A percentile compares a stretch with the other conserved stretches of the same genome.
phyloP scores from a whole-genome alignment of 192 early-diverging fungal genomes.

The Chytriomyces sp. region DNA sequence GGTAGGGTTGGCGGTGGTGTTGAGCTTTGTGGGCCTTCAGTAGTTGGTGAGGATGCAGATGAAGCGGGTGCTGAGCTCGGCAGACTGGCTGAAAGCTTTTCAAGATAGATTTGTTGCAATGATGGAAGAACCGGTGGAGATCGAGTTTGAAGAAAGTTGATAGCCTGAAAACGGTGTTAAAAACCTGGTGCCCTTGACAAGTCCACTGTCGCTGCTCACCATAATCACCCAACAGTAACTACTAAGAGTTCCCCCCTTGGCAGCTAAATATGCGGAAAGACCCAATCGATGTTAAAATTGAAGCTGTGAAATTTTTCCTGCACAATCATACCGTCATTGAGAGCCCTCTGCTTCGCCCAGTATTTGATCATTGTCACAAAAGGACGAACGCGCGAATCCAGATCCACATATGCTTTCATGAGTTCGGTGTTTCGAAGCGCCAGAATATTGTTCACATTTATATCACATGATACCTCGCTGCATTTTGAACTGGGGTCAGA shows the following conservation, averaged over 20 bases:
- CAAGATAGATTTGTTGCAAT: conserved; percentile 68
- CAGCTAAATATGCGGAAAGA: conserved; percentile 50
- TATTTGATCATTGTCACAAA: conserved; percentile 92
- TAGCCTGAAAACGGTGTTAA: conserved; percentile 42
- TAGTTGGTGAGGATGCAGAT: background rate
- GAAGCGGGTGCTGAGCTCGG: background rate
- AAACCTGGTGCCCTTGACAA: background rate
- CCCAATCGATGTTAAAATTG: background rate
- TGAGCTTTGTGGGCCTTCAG: conserved; percentile 8
- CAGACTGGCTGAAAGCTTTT: conserved; percentile 9
- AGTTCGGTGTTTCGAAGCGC: conserved; percentile 89
- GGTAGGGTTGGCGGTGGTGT: conserved; percentile 12
- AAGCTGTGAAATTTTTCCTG: background rate
- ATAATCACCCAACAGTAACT: conserved; percentile 96
- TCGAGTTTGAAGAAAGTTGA: conserved; percentile 93
- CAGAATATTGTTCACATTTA: conserved; percentile 92
- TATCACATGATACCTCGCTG: conserved; percentile 82
- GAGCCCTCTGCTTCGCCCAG: conserved; percentile 82
- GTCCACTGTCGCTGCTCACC: conserved; percentile 34
- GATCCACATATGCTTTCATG: conserved; percentile 86
- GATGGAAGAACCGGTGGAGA: conserved; percentile 87
- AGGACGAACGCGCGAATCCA: conserved; percentile 87
- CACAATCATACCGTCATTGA: conserved; percentile 80
- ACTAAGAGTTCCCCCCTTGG: conserved; percentile 90
- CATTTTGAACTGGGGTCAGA: background rate